Evolutionary conservation across 805 yeast genomes (phyloP).

Genomic region (Schwanniomyces vanrijiae): DNA sequence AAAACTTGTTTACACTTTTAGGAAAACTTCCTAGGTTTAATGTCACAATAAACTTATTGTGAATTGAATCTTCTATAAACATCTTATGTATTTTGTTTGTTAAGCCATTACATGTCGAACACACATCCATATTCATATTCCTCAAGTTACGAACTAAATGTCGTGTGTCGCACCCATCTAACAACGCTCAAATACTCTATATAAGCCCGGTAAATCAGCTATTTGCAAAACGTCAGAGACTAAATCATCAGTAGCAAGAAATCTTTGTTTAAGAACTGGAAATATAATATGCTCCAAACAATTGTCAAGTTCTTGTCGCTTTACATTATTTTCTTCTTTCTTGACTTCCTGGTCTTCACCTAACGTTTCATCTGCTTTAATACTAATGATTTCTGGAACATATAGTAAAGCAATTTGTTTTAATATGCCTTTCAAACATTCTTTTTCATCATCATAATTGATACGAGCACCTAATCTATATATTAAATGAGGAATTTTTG

Average conservation of each 20-base stretch:
- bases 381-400: conserved; percentile 56
- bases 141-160: background rate
- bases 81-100: background rate
- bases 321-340: conserved; percentile 19
- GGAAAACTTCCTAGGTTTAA: conserved; percentile 41
- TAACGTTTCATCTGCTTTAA: conserved; percentile 3
- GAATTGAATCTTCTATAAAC: conserved; percentile 17
- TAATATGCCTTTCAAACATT: conserved; percentile 65
- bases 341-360: conserved; percentile 14
- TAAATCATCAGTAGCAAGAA: conserved; percentile 62
- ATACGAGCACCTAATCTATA: conserved; percentile 59
- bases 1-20: conserved; percentile 27
- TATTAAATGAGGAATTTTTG: conserved; percentile 67
- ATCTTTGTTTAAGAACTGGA: conserved; percentile 60
- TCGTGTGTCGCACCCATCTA: background rate
- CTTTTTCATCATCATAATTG: conserved; percentile 65
- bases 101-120: background rate
- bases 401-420: conserved; percentile 71
- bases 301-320: conserved; percentile 23
- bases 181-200: conserved; percentile 91
- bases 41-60: conserved; percentile 24
- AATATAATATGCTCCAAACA: conserved; percentile 59
- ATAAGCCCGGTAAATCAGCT: conserved; percentile 89
- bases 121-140: background rate
- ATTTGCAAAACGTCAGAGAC: conserved; percentile 67